Evolutionary conservation across 2,329 filamentous ascomycete species (phyloP).

Genomic region (Colletotrichum sp.): DNA sequence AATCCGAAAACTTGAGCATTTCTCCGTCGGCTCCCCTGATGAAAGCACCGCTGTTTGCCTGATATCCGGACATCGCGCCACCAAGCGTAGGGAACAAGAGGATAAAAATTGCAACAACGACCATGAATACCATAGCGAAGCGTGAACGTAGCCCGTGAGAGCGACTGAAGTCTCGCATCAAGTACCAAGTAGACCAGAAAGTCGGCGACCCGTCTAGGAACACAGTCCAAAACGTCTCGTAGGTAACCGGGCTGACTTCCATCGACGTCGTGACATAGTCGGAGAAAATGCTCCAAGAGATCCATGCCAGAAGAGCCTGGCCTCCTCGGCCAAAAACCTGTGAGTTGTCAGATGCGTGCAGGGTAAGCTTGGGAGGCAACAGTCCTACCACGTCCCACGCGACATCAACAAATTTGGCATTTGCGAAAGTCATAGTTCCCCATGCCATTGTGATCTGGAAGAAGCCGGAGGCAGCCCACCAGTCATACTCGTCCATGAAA

Average conservation of each 20-base stretch:
- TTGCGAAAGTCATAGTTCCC: conserved; percentile 26
- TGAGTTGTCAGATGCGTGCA: neutral
- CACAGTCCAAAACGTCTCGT: conserved; percentile 27
- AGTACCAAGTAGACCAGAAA: conserved; percentile 20
- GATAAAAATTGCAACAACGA: conserved; percentile 27
- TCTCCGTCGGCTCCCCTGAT: conserved; percentile 20
- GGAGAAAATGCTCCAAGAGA: conserved; percentile 32
- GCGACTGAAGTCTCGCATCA: conserved; percentile 24
- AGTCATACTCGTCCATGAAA: neutral
- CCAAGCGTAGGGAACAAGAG: conserved; percentile 31
- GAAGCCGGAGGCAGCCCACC: conserved; percentile 24
- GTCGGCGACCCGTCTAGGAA: conserved; percentile 27
- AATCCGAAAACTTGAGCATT: conserved; percentile 22
- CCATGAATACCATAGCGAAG: conserved; percentile 26
- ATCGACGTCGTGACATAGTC: conserved; percentile 30
- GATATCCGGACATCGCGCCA: conserved; percentile 34
- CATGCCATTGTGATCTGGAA: conserved; percentile 23
- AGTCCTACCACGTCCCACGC: conserved; percentile 29
- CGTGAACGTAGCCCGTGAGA: conserved; percentile 25
- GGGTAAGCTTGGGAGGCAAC: neutral
- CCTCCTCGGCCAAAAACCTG: conserved; percentile 32
- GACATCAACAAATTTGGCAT: conserved; percentile 32
- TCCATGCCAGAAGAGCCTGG: conserved; percentile 28
- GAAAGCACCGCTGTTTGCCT: conserved; percentile 25
- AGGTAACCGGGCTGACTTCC: conserved; percentile 28